A percentile compares a stretch with the other conserved stretches of the same genome.
phyloP scores from a whole-genome alignment of 192 early-diverging fungal species.

The Chytriomyces confervae region DNA sequence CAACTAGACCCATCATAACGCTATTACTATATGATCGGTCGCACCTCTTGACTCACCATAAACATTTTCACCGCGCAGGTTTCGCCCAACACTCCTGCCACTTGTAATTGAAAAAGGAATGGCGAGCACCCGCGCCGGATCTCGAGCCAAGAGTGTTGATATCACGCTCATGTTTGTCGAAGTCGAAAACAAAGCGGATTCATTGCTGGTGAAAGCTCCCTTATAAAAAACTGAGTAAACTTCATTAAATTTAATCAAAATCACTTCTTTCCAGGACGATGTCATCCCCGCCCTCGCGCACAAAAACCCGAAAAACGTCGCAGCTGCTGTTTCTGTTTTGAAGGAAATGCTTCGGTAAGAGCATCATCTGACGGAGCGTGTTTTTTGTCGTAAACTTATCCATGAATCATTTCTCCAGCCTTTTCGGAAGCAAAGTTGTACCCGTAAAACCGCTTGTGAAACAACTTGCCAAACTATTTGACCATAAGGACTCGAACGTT shows the following conservation, averaged over 20 bases:
- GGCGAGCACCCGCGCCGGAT: slow-evolving; percentile 78
- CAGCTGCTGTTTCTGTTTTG: slow-evolving; percentile 63
- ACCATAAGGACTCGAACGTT: slow-evolving; percentile 91
- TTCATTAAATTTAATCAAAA: slow-evolving; percentile 4
- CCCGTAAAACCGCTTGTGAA: slow-evolving; percentile 87
- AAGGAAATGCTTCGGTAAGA: slow-evolving; percentile 43
- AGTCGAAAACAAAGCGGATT: slow-evolving; percentile 74
- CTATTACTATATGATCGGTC: too few relatives aligned
- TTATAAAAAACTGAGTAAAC: background rate
- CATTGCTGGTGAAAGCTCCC: slow-evolving; percentile 73
- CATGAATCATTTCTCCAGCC: slow-evolving; percentile 36
- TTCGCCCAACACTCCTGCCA: slow-evolving; percentile 71
- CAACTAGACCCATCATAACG: too few relatives aligned
- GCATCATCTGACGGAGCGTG: background rate
- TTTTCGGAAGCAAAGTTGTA: slow-evolving; percentile 82
- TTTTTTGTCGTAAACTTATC: too few relatives aligned
- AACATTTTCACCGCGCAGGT: slow-evolving; percentile 42
- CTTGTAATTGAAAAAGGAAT: slow-evolving; percentile 88
- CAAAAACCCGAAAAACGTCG: slow-evolving; percentile 92
- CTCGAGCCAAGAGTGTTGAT: slow-evolving; percentile 78
- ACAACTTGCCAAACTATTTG: slow-evolving; percentile 85
- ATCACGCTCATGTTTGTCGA: slow-evolving; percentile 87
- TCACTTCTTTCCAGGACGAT: slow-evolving; percentile 62
- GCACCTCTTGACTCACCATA: background rate
- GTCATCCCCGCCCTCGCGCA: slow-evolving; percentile 77